Conservation (phyloP, 2,329 filamentous ascomycete species). For the Curvularia sp. region DNA sequence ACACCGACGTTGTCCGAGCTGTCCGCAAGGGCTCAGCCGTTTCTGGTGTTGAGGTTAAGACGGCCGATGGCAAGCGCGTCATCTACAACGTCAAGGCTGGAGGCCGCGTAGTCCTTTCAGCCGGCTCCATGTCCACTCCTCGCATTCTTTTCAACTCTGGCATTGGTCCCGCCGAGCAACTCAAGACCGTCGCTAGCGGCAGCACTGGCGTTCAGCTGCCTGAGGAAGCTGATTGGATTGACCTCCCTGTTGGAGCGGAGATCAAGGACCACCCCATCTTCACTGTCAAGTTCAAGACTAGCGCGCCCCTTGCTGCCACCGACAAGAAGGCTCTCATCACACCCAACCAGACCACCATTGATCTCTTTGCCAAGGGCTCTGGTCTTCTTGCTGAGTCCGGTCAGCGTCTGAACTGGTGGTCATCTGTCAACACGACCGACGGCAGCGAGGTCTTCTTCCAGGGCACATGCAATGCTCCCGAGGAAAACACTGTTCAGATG, state of each 20-base stretch:
- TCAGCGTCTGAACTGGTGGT: slow-evolving; percentile 60
- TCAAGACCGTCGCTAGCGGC: slow-evolving; percentile 54
- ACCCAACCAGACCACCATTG: slow-evolving; percentile 39
- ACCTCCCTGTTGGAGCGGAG: slow-evolving; percentile 57
- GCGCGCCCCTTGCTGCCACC: slow-evolving; percentile 26
- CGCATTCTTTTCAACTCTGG: slow-evolving; percentile 73
- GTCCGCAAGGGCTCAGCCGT: slow-evolving; percentile 66
- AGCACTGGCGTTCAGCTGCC: slow-evolving; percentile 52
- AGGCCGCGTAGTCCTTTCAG: slow-evolving; percentile 70
- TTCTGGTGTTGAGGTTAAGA: slow-evolving; percentile 68
- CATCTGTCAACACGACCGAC: slow-evolving; percentile 53
- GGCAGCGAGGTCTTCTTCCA: slow-evolving; percentile 51
- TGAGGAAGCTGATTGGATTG: slow-evolving; percentile 55
- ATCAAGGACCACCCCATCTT: slow-evolving; percentile 52
- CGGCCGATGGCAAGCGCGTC: slow-evolving; percentile 48
- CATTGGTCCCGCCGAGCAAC: slow-evolving; percentile 65
- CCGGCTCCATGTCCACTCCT: slow-evolving; percentile 71
- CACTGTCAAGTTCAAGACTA: slow-evolving; percentile 44
- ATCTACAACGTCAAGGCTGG: slow-evolving; percentile 62
- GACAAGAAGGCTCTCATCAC: slow-evolving; percentile 33
- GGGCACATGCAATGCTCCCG: slow-evolving; percentile 56
- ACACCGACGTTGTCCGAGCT: slow-evolving; percentile 69
- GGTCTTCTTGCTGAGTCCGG: slow-evolving; percentile 56
- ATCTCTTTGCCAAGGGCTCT: slow-evolving; percentile 44
- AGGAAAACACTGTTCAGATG: slow-evolving; percentile 45